Conservation (phyloP, 1,139 yeast genomes). For the Diutina catenulata region DNA sequence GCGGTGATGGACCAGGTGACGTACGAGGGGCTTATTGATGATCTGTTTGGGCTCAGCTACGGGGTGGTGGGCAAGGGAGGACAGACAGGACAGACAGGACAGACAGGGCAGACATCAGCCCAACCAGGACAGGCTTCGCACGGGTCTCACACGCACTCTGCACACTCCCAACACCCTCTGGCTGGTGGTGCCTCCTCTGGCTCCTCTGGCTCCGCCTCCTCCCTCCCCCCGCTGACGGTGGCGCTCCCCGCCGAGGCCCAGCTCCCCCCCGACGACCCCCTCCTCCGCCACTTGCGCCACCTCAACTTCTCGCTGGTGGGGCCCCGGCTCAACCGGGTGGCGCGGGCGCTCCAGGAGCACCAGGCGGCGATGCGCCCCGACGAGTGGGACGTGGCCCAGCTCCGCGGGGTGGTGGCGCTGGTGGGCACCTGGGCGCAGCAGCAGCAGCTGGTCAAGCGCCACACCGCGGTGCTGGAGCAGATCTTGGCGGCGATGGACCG, state of each 20-base stretch:
- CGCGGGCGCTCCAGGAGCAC: conserved; percentile 58
- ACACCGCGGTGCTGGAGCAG: conserved; percentile 65
- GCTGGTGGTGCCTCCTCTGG: too few species aligned
- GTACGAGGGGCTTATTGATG: conserved; percentile 76
- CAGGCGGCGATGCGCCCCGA: conserved; percentile 47
- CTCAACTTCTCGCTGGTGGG: conserved; percentile 79
- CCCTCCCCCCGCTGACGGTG: too few species aligned
- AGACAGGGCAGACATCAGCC: too few species aligned
- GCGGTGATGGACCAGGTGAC: conserved; percentile 68
- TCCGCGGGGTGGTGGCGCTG: conserved; percentile 60
- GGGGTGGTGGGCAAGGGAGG: too few species aligned
- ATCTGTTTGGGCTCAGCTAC: conserved; percentile 30
- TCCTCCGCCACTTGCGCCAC: conserved; percentile 40
- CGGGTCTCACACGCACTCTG: too few species aligned
- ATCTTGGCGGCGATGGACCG: conserved; percentile 31
- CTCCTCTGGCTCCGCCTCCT: too few species aligned
- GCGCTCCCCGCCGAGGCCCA: too few species aligned
- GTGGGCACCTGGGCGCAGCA: conserved; percentile 56
- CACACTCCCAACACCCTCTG: too few species aligned
- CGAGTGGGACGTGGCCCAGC: conserved; percentile 38
- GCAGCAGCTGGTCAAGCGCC: conserved; percentile 62
- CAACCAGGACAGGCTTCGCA: too few species aligned
- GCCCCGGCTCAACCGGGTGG: conserved; percentile 53
- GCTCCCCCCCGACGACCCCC: conserved; percentile 18
- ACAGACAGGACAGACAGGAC: too few species aligned